phyloP scores from a whole-genome alignment of 306 rosid species.

The Heteromeles arbutifolia region DNA sequence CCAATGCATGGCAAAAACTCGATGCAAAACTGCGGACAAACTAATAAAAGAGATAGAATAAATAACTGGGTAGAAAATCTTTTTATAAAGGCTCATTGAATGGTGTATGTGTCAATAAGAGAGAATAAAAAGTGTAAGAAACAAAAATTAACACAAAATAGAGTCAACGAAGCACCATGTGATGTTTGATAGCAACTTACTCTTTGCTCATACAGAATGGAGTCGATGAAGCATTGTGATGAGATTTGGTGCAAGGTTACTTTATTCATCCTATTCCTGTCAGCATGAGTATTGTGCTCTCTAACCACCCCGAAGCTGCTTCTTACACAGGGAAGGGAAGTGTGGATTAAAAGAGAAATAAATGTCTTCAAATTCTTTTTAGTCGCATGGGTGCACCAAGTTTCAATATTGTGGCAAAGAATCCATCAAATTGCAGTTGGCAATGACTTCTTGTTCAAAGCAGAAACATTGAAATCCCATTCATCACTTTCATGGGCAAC shows the following conservation, averaged over 20 bases:
- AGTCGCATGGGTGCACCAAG: conserved; percentile 72
- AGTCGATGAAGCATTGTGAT: conserved; percentile 50
- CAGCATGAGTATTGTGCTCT: conserved; percentile 14
- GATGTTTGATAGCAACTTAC: conserved; percentile 38
- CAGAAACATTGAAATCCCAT: conserved; percentile 51
- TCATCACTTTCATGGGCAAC: conserved; percentile 34
- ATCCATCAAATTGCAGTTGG: conserved; percentile 74
- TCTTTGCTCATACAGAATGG: conserved; percentile 60
- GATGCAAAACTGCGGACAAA: conserved; percentile 72
- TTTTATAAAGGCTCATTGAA: conserved; percentile 4
- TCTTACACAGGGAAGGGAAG: conserved; percentile 38
- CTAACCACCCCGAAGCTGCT: conserved; percentile 32
- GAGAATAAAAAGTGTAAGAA: neutral
- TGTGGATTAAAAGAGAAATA: conserved; percentile 48
- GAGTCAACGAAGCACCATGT: neutral
- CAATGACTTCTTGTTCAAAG: conserved; percentile 46
- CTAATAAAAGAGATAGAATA: conserved; percentile 47
- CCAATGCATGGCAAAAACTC: conserved; percentile 58
- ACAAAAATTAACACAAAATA: neutral
- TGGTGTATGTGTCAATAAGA: neutral
- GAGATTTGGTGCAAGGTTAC: conserved; percentile 60
- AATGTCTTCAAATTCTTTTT: conserved; percentile 61
- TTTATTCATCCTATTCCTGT: conserved; percentile 42
- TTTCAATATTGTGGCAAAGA: conserved; percentile 69
- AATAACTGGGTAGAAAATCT: conserved; percentile 11